Percentiles rank a stretch among this genome's conserved stretches.
Evolutionary conservation across 805 yeast genomes (phyloP).

Genomic region (Jamesozyma lodderae): DNA sequence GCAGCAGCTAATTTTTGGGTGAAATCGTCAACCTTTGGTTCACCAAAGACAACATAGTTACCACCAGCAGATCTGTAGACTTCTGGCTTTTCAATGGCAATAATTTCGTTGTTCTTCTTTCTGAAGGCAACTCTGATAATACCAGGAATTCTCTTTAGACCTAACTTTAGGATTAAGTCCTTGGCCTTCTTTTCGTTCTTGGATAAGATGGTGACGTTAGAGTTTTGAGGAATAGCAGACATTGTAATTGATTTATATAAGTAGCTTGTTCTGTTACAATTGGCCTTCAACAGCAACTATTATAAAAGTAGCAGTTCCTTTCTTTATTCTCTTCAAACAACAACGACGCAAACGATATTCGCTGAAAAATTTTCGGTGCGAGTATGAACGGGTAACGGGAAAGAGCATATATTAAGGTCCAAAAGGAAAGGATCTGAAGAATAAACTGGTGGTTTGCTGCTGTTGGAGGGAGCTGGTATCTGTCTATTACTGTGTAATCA

Average conservation of each 20-base stretch:
- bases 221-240: constrained; percentile 25
- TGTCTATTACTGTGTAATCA: no score
- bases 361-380: no score
- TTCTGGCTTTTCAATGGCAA: constrained; percentile 89
- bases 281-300: not conserved
- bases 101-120: constrained; percentile 83
- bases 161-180: constrained; percentile 77
- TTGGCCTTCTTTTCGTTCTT: constrained; percentile 95
- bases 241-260: constrained; percentile 5
- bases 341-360: no score
- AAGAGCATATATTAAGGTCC: no score
- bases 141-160: constrained; percentile 84
- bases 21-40: constrained; percentile 92
- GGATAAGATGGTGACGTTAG: constrained; percentile 52
- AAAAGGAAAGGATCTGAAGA: no score
- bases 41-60: constrained; percentile 94
- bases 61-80: constrained; percentile 91
- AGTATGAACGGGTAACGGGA: no score
- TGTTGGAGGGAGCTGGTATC: no score
- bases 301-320: no score
- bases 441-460: no score
- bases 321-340: no score
- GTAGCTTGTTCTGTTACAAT: not conserved
- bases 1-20: constrained; percentile 80
- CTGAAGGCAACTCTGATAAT: constrained; percentile 92